phyloP scores from a whole-genome alignment of 192 early-diverging fungal genomes.

The Geranomyces variabilis region DNA sequence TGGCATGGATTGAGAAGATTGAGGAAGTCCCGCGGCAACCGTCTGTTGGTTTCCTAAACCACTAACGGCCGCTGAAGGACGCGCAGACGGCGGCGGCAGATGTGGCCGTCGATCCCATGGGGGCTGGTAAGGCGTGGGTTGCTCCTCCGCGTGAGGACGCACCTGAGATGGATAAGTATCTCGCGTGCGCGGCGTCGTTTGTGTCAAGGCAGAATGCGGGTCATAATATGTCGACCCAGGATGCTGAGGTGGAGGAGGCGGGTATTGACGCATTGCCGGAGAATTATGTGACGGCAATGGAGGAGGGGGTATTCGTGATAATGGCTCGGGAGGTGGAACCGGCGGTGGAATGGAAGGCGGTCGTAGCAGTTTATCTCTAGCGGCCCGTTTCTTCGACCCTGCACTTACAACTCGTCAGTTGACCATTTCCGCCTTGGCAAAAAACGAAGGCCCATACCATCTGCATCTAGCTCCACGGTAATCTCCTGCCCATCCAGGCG shows the following conservation, averaged over 20 bases:
- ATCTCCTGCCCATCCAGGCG: neutral
- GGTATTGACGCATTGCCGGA: neutral
- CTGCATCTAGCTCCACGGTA: constrained; percentile 21
- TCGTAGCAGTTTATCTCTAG: constrained; percentile 16
- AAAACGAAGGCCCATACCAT: constrained; percentile 12
- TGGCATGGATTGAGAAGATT: neutral
- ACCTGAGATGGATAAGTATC: no score
- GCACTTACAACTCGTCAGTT: neutral
- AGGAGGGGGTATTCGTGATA: neutral
- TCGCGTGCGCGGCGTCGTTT: no score
- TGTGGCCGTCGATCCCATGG: no score
- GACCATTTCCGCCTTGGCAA: neutral
- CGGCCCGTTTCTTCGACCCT: constrained; percentile 10
- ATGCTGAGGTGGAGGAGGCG: constrained; percentile 4
- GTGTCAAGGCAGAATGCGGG: neutral
- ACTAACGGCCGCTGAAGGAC: no score
- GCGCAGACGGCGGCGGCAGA: no score
- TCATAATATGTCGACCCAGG: neutral
- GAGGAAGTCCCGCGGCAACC: no score
- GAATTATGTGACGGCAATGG: neutral
- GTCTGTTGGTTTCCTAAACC: no score
- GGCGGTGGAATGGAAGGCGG: neutral
- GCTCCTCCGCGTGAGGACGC: no score
- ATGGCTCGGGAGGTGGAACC: neutral
- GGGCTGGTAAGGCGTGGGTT: no score